Evolutionary conservation across 2,329 filamentous ascomycete species (phyloP).

Genomic region (Colletotrichum theobromicola): DNA sequence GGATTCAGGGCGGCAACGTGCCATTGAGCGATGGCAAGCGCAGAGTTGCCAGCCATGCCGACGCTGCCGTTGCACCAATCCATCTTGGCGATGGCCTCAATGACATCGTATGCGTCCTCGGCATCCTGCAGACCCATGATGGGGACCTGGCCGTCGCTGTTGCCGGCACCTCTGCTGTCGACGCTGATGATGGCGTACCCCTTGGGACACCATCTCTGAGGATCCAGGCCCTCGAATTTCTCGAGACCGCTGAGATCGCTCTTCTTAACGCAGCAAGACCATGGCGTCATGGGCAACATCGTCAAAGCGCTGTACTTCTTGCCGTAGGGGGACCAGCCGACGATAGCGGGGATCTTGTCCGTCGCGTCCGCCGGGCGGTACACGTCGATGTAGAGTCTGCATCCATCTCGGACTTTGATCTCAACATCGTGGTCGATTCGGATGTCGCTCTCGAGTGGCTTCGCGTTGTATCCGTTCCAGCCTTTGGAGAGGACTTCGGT

Average conservation of each 20-base stretch:
- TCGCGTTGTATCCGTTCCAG: conserved; percentile 38
- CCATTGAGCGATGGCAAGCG: conserved; percentile 28
- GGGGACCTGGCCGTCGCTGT: conserved; percentile 24
- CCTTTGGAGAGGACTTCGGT: conserved; percentile 42
- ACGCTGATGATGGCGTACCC: conserved; percentile 40
- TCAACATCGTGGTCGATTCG: conserved; percentile 50
- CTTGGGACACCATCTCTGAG: conserved; percentile 30
- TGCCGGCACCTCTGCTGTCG: conserved; percentile 35
- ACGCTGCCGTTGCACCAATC: conserved; percentile 35
- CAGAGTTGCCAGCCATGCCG: conserved; percentile 36
- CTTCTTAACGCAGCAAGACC: conserved; percentile 25
- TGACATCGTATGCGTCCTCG: conserved; percentile 31
- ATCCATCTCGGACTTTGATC: conserved; percentile 47
- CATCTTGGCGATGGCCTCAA: conserved; percentile 32
- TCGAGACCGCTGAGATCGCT: conserved; percentile 26
- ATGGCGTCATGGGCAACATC: conserved; percentile 35
- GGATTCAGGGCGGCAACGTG: conserved; percentile 24
- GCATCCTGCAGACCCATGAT: conserved; percentile 34
- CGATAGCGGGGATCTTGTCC: conserved; percentile 45
- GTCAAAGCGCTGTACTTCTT: conserved; percentile 48
- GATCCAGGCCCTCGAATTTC: conserved; percentile 30
- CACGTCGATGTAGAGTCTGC: conserved; percentile 47
- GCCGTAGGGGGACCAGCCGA: conserved; percentile 51
- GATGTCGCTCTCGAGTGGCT: conserved; percentile 39
- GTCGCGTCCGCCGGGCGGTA: conserved; percentile 42